These are phyloP conservation scores for Diaporthe helianthi DNA, from an alignment of 2,329 filamentous ascomycete genomes.

Conservation along the genomic window DNA sequence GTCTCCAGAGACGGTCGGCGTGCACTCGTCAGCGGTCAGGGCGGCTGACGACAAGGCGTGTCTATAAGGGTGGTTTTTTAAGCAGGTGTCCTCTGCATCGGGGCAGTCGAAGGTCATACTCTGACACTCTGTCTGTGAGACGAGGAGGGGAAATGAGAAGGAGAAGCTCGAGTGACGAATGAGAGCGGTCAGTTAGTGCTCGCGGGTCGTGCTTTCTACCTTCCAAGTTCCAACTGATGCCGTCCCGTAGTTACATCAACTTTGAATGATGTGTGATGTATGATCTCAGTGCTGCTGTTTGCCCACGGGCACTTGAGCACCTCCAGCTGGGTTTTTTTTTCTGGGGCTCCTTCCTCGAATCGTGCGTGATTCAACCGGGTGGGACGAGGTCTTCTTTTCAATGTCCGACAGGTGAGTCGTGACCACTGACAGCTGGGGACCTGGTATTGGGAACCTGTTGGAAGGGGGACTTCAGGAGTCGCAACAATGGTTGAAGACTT, in stretches of 20 bases:
- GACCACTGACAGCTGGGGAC: neutral
- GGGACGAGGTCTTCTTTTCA: slow-evolving; percentile 29
- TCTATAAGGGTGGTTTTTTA: slow-evolving; percentile 43
- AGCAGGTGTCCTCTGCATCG: slow-evolving; percentile 51
- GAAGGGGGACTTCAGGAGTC: too few species aligned
- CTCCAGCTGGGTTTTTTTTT: too few species aligned
- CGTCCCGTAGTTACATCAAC: too few species aligned
- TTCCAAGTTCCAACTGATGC: too few species aligned
- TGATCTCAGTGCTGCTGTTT: too few species aligned
- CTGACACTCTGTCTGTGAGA: too few species aligned
- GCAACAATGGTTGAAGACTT: slow-evolving; percentile 2
- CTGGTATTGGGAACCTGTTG: too few species aligned
- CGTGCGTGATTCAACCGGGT: slow-evolving; percentile 4
- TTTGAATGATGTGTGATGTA: too few species aligned
- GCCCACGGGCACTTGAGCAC: too few species aligned
- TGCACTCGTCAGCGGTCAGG: slow-evolving; percentile 24
- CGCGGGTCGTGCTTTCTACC: too few species aligned
- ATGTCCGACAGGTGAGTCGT: slow-evolving; percentile 29
- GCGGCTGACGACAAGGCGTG: slow-evolving; percentile 23
- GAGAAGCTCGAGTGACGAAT: neutral
- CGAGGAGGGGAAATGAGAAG: slow-evolving; percentile 31
- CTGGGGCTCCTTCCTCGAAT: neutral
- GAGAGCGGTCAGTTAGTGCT: neutral
- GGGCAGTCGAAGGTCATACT: slow-evolving; percentile 41
- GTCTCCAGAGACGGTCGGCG: slow-evolving; percentile 29